These are phyloP conservation scores for Jamesozyma hellenica DNA, from an alignment of 805 yeast genomes.

Conservation along the genomic window DNA sequence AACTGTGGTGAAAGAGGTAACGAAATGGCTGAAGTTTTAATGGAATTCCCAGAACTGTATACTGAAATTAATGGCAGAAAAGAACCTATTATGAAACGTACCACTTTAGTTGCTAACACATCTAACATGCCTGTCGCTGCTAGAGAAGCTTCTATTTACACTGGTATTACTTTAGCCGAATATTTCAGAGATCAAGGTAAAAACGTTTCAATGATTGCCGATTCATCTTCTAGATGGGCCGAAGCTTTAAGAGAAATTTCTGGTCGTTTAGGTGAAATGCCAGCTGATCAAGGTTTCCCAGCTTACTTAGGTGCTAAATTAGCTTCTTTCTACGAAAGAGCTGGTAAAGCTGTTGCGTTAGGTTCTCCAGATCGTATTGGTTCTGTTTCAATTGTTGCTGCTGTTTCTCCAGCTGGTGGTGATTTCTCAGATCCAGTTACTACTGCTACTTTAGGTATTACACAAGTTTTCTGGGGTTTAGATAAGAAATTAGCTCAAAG, in stretches of 20 bases:
- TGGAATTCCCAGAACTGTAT: constrained; percentile 97
- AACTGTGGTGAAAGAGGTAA: constrained; percentile 90
- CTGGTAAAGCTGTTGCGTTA: constrained; percentile 89
- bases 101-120: constrained; percentile 95
- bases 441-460: constrained; percentile 94
- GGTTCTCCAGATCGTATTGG: constrained; percentile 97
- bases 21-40: constrained; percentile 98
- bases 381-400: constrained; percentile 98
- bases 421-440: constrained; percentile 99
- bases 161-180: constrained; percentile 97
- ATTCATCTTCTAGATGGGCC: constrained; percentile 99
- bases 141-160: constrained; percentile 97
- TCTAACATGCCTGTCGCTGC: constrained; percentile 99
- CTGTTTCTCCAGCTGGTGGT: constrained; percentile 99
- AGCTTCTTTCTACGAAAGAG: constrained; percentile 98
- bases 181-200: constrained; percentile 99
- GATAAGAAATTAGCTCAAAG: constrained; percentile 98
- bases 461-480: constrained; percentile 99
- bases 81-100: constrained; percentile 99
- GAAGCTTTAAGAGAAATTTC: constrained; percentile 99
- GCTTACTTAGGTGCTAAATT: constrained; percentile 98
- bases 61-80: constrained; percentile 86
- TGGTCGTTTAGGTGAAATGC: constrained; percentile 99
- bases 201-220: constrained; percentile 98
- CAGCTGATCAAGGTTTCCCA: constrained; percentile 99